These are phyloP conservation scores for Laguncularia racemosa DNA, from an alignment of 345 rosid species.

Conservation along the genomic window DNA sequence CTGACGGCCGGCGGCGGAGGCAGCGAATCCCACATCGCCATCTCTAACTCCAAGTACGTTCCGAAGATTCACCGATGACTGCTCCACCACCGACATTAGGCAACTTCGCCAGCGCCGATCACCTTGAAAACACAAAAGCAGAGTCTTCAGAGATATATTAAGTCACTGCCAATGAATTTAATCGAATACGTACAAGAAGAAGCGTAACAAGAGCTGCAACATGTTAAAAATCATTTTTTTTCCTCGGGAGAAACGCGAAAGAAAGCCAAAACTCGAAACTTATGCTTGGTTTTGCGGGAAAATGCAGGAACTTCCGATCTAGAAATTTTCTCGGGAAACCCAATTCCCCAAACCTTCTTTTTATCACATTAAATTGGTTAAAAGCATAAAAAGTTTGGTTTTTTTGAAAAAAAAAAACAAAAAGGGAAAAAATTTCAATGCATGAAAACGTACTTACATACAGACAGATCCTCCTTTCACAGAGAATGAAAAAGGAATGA, in stretches of 20 bases:
- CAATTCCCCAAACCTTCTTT: constrained; percentile 2
- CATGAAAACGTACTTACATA: too few species aligned
- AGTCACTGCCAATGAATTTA: too few species aligned
- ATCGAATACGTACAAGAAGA: background rate
- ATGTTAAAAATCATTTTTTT: too few species aligned
- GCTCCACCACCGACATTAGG: constrained; percentile 43
- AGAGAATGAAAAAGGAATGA: too few species aligned
- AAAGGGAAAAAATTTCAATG: too few species aligned
- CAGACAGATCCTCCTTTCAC: too few species aligned
- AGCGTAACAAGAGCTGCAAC: background rate
- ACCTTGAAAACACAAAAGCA: constrained; percentile 12
- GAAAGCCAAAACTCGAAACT: constrained; percentile 10
- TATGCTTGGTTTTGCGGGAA: constrained; percentile 5
- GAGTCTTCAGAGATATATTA: background rate
- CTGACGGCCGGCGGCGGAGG: constrained; percentile 12
- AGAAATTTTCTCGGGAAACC: constrained; percentile 1
- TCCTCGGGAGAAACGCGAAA: background rate
- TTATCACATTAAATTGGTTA: too few species aligned
- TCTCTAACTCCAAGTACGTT: constrained; percentile 16
- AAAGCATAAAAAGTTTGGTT: too few species aligned
- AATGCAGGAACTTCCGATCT: background rate
- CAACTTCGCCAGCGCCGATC: constrained; percentile 16
- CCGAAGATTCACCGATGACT: constrained; percentile 15
- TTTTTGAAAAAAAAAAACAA: too few species aligned
- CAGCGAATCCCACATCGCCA: constrained; percentile 9